phyloP scores from a whole-genome alignment of 495 filamentous ascomycete genomes.

The Lepraria neglecta region DNA sequence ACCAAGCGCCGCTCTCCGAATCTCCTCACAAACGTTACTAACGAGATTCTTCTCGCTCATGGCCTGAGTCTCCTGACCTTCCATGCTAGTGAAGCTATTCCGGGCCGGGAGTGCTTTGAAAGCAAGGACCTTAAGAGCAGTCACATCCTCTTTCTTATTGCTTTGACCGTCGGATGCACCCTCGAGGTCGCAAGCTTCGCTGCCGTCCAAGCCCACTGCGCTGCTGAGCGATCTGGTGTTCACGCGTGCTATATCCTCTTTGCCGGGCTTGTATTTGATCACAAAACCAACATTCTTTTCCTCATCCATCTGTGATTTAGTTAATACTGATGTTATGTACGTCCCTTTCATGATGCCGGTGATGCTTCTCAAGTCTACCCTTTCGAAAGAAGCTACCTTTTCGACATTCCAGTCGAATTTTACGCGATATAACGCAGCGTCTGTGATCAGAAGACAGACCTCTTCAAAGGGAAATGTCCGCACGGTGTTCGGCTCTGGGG shows the following conservation, averaged over 20 bases:
- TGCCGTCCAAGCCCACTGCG: slow-evolving; percentile 33
- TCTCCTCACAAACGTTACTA: slow-evolving; percentile 59
- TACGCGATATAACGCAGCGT: slow-evolving; percentile 76
- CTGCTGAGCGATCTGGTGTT: slow-evolving; percentile 80
- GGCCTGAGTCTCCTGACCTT: slow-evolving; percentile 27
- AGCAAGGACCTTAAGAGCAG: slow-evolving; percentile 39
- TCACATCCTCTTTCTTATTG: slow-evolving; percentile 26
- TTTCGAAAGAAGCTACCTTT: slow-evolving; percentile 83
- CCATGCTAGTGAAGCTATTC: slow-evolving; percentile 38
- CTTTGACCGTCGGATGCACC: slow-evolving; percentile 39
- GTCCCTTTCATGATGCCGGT: slow-evolving; percentile 65
- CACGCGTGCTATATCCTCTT: slow-evolving; percentile 59
- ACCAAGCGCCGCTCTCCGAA: slow-evolving; percentile 41
- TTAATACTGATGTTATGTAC: slow-evolving; percentile 83
- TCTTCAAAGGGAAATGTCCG: slow-evolving; percentile 72
- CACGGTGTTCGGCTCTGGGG: slow-evolving; percentile 58
- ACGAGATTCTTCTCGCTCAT: slow-evolving; percentile 65
- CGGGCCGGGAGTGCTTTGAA: slow-evolving; percentile 58
- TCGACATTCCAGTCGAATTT: slow-evolving; percentile 88
- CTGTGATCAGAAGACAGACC: slow-evolving; percentile 76
- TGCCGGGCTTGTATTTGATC: slow-evolving; percentile 63
- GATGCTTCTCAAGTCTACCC: slow-evolving; percentile 71
- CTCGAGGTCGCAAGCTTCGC: slow-evolving; percentile 30
- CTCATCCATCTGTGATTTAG: slow-evolving; percentile 65
- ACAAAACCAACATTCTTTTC: slow-evolving; percentile 75